Evolutionary conservation across 202 grass and related monocot species (phyloP).

Genomic region (Panicum virgatum): DNA sequence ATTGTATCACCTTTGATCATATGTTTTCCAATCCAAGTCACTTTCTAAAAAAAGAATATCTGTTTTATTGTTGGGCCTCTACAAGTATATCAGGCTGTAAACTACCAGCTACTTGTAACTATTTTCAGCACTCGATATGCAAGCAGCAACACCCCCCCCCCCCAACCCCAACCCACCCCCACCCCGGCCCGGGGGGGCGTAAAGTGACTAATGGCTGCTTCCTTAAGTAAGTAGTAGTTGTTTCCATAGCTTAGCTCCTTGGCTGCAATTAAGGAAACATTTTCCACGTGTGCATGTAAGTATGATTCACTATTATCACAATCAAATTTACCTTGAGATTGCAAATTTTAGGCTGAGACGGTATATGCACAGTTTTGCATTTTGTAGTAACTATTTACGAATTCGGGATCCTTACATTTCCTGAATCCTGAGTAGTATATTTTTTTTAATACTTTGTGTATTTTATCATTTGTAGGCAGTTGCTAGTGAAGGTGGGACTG

Average conservation of each 20-base stretch:
- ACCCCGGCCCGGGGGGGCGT: no score
- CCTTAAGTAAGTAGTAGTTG: neutral
- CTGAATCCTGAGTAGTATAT: constrained; percentile 1
- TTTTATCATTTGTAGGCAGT: constrained; percentile 71
- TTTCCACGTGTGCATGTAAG: neutral
- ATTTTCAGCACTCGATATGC: no score
- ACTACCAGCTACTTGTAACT: neutral
- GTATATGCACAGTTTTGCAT: neutral
- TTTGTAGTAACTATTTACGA: neutral
- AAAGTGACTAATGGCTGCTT: neutral
- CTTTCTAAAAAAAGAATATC: neutral
- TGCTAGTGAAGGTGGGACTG: constrained; percentile 98
- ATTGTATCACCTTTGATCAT: neutral
- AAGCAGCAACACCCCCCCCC: no score
- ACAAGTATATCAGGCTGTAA: neutral
- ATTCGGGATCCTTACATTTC: constrained; percentile 18
- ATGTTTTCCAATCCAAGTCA: neutral
- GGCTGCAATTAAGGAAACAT: neutral
- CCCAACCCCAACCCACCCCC: no score
- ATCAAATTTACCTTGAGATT: neutral
- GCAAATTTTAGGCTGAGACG: constrained; percentile 4
- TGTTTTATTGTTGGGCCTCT: neutral
- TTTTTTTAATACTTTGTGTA: constrained; percentile 9
- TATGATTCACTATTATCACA: neutral
- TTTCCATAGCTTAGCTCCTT: constrained; percentile 3